These are phyloP conservation scores for Suillus brevipes DNA, from an alignment of 768 basidiomycete genomes.

Conservation along the genomic window DNA sequence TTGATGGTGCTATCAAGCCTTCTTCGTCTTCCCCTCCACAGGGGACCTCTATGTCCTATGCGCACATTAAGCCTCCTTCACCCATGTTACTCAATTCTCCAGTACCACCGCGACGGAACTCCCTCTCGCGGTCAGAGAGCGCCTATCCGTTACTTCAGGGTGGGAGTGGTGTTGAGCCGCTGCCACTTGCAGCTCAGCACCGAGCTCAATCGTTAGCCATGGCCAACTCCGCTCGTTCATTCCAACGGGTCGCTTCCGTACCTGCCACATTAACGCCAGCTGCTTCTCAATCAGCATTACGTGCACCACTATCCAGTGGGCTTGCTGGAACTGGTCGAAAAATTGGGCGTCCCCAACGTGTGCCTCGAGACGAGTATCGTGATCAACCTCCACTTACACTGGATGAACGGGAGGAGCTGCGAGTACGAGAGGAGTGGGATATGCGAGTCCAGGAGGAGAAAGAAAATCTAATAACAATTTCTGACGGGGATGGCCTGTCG, in stretches of 20 bases:
- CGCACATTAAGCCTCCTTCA: slow-evolving; percentile 29
- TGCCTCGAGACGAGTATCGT: slow-evolving; percentile 38
- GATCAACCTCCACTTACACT: slow-evolving; percentile 27
- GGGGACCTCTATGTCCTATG: slow-evolving; percentile 21
- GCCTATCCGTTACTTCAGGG: slow-evolving; percentile 48
- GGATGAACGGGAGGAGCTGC: slow-evolving; percentile 37
- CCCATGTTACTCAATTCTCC: slow-evolving; percentile 41
- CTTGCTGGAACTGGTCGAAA: slow-evolving; percentile 37
- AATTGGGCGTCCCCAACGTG: slow-evolving; percentile 35
- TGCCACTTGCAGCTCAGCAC: slow-evolving; percentile 31
- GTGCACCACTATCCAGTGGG: slow-evolving; percentile 33
- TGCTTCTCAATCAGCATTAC: slow-evolving; percentile 25
- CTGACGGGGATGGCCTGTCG: slow-evolving; percentile 25
- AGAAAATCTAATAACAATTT: slow-evolving; percentile 37
- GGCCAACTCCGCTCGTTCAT: slow-evolving; percentile 44
- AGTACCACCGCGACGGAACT: slow-evolving; percentile 41
- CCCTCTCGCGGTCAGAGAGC: slow-evolving; percentile 69
- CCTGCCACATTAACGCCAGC: slow-evolving; percentile 42
- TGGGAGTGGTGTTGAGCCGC: slow-evolving; percentile 13
- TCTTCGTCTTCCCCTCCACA: slow-evolving; percentile 29
- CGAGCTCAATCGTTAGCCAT: slow-evolving; percentile 28
- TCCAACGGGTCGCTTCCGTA: slow-evolving; percentile 68
- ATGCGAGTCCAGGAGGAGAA: slow-evolving; percentile 38
- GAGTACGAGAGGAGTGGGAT: slow-evolving; percentile 32
- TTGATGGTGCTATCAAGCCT: slow-evolving; percentile 24